Evolutionary conservation across 176 grass and related monocot genomes (phyloP), one percentile per base, ranked within the genome.

Genomic region (Tillandsia fasciculata): DNA sequence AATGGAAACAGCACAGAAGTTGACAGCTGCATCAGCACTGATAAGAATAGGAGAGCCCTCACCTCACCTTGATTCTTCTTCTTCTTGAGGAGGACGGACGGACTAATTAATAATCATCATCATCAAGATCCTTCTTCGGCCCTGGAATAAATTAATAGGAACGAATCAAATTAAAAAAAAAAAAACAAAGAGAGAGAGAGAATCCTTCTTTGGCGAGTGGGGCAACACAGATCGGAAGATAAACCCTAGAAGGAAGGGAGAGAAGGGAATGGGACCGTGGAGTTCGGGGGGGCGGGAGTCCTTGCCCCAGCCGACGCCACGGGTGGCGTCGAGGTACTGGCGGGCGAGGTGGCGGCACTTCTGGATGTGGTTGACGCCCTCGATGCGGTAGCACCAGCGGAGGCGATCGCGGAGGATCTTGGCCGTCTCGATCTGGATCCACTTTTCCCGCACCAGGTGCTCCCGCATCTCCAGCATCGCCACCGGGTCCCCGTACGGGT

Each of bases 381-480:
- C 93, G 53, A 97, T 75, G 49, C 93, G 86, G 74, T 97, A 97
- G 86, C 93, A 97, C 93, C 93, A 97, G 64, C 83, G 83, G 51
- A 99, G 84, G 74, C 89, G 86, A 23, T 99, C 94, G 53, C 94
- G 79, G 73, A 99, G 82, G 77, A 99, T 99, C 94, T 99, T 99
- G 53, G 94, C 94, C 15, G 89, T 99, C 72, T 99, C 94, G 84
- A 99, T 99, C 84, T 99, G 89, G 84, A 99, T 99, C 87, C 89
- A 99, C 67, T 99, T 99, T 89, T 99, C 94, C 76, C 94, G 71
- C 74, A 99, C 94, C 68, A 99, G 82, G 74, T 99, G 72, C 77
- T 97, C 94, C 74, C 94, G 66, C 70, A 87, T 83, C 67, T 97
- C 94, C 11, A 97, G 94, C 89, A 97, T 93, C 74, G 94, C 94